Base-by-base conservation (phyloP, 257 asterid species). In the Nicotiana otophora region DNA sequence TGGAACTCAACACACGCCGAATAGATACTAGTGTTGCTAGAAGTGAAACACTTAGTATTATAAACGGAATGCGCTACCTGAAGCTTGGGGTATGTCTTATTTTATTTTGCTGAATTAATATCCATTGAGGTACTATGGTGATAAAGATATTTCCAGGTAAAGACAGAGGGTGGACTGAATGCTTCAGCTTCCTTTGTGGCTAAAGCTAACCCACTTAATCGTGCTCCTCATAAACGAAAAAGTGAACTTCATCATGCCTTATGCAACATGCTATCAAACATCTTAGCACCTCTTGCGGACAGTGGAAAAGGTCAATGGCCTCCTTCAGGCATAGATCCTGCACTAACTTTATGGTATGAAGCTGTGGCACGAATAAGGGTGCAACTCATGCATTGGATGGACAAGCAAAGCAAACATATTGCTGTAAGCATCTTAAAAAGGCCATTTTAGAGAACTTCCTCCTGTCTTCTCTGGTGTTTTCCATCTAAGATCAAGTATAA, bases 141-240 rank as follows among this genome's bases (percentile, higher is more conserved):
- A 74, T 69, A 42, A 88, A 87, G 85, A 58, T 69, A 84, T 85
- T 83, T 88, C 81, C 94, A 96, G 99, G 98, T 94, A 62, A 93
- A 93, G 88, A 91, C 98, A 55, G 98, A 93, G 90, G 98, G 98
- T 81, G 95, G 98, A 78, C 87, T 96, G 87, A 94, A 93, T 86
- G 99, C 99, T 84, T 96, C 98, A 53, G 98, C 99, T 77, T 96
- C 99, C 80, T 96, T 96, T 90, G 95, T 96, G 74, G 98, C 98
- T 42, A 96, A 96, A 89, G 99, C 98, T 84, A 96, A 96, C 88
- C 99, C 99, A 66, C 89, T 94, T 67, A 93, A 90, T 88, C 98
- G 98, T 83, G 91, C 98, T 86, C 97, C 99, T 85, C 98, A 93
- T 86, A 96, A 91, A 88, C 92, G 99, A 80, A 96, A 96, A 90